phyloP scores from a whole-genome alignment of 768 basidiomycete species.

The Xanthoconium purpureum region DNA sequence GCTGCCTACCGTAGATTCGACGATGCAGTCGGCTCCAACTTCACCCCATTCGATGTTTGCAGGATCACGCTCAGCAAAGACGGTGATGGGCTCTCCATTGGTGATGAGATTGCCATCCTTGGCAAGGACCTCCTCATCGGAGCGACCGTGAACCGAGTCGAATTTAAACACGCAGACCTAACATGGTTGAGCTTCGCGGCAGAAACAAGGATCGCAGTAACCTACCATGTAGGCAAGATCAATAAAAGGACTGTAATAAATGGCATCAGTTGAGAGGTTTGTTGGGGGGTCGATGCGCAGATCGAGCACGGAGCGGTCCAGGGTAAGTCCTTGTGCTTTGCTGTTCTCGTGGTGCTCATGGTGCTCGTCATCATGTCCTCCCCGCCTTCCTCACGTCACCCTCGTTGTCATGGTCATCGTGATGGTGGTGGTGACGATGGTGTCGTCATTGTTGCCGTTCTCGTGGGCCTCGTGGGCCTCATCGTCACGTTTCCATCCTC shows the following conservation, averaged over 20 bases:
- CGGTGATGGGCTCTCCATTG: slow-evolving; percentile 69
- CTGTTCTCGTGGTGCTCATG: too few relatives aligned
- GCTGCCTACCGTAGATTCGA: slow-evolving; percentile 84
- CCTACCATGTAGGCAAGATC: slow-evolving; percentile 93
- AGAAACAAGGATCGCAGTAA: neutral
- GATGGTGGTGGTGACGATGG: too few relatives aligned
- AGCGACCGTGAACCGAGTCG: slow-evolving; percentile 90
- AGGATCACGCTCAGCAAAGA: slow-evolving; percentile 87
- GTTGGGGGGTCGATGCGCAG: too few relatives aligned
- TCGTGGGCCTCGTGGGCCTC: too few relatives aligned
- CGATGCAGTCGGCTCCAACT: slow-evolving; percentile 85
- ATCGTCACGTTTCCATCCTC: too few relatives aligned
- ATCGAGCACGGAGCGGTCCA: too few relatives aligned
- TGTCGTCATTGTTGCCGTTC: too few relatives aligned
- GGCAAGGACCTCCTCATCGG: slow-evolving; percentile 77
- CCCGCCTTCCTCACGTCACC: too few relatives aligned
- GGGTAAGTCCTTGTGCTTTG: too few relatives aligned
- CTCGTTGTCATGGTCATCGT: too few relatives aligned
- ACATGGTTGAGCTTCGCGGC: slow-evolving; percentile 1
- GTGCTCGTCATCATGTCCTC: too few relatives aligned
- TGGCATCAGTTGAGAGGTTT: slow-evolving; percentile 3
- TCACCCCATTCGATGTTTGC: slow-evolving; percentile 78
- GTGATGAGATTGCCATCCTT: slow-evolving; percentile 90
- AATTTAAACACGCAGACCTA: slow-evolving; percentile 99
- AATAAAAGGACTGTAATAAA: slow-evolving; percentile 81